Percentiles rank a stretch among this genome's conserved stretches.
Evolutionary conservation across 208 protist genomes (phyloP).

Genomic region (Hexamita inflata): DNA sequence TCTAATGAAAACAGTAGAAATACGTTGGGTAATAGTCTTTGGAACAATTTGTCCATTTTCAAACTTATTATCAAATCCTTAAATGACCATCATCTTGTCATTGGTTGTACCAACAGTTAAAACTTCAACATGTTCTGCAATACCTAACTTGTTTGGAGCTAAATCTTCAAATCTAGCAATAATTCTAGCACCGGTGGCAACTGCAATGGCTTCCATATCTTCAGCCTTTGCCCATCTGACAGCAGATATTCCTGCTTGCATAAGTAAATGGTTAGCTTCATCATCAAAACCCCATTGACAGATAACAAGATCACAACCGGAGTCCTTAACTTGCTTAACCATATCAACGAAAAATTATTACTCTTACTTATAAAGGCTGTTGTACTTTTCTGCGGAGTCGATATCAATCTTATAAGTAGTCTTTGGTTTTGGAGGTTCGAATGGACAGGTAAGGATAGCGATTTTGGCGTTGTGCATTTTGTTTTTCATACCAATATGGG

Average conservation of each 20-base stretch:
- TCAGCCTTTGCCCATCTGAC: constrained; percentile 97
- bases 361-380: constrained; percentile 80
- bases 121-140: constrained; percentile 59
- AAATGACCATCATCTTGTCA: constrained; percentile 90
- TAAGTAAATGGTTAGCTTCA: constrained; percentile 99
- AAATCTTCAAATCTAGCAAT: constrained; percentile 96
- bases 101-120: constrained; percentile 52
- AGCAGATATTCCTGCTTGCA: constrained; percentile 90
- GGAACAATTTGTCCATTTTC: constrained; percentile 32
- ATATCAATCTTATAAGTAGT: constrained; percentile 96
- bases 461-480: constrained; percentile 87
- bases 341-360: constrained; percentile 90
- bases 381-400: constrained; percentile 70
- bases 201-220: constrained; percentile 96
- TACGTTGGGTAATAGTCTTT: too few relatives aligned
- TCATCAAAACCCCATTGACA: constrained; percentile 99
- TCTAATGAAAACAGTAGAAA: constrained; percentile 96
- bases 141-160: constrained; percentile 79
- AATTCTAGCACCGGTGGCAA: constrained; percentile 94
- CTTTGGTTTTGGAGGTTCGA: constrained; percentile 99
- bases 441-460: constrained; percentile 96
- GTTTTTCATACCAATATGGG: constrained; percentile 65
- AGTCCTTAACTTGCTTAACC: constrained; percentile 69
- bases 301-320: constrained; percentile 87
- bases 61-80: constrained; percentile 87